Evolutionary conservation across 2,329 filamentous ascomycete species (phyloP).

Genomic region (Xylariaceae sp.): DNA sequence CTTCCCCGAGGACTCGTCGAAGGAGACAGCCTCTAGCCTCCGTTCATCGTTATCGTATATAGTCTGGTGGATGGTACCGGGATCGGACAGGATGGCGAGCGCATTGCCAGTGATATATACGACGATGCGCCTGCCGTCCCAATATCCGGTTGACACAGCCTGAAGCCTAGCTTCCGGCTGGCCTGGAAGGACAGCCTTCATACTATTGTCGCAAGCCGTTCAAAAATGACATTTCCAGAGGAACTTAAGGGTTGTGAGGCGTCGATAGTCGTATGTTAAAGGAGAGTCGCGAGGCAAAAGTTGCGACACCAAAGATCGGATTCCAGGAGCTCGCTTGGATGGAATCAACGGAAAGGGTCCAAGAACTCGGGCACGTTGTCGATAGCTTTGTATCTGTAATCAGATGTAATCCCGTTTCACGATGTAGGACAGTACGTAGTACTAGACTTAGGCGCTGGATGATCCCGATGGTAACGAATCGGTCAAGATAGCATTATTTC

Average conservation of each 20-base stretch:
- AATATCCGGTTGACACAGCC: conserved; percentile 50
- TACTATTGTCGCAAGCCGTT: conserved; percentile 36
- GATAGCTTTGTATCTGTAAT: neutral
- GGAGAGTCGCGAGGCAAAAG: conserved; percentile 15
- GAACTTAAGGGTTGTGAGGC: conserved; percentile 1
- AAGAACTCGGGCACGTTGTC: neutral
- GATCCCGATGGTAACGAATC: too few species aligned
- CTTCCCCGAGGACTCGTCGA: conserved; percentile 83
- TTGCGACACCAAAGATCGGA: conserved; percentile 10
- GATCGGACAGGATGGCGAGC: conserved; percentile 78
- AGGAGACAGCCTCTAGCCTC: conserved; percentile 71
- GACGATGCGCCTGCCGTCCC: conserved; percentile 41
- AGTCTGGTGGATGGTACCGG: conserved; percentile 79
- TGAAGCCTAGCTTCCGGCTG: conserved; percentile 52
- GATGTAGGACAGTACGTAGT: neutral
- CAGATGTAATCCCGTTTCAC: neutral
- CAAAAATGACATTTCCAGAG: conserved; percentile 33
- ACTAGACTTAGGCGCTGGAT: neutral
- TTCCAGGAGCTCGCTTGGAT: neutral
- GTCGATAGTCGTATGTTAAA: neutral
- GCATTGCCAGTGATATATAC: conserved; percentile 89
- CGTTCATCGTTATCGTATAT: conserved; percentile 80
- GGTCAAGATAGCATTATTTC: too few species aligned
- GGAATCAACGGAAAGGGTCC: neutral
- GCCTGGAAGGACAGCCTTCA: conserved; percentile 53